A percentile compares a stretch with the other conserved stretches of the same genome.
Evolutionary conservation across 1,284 basidiomycete species (phyloP).

Genomic region (Leccinum subrobustum): DNA sequence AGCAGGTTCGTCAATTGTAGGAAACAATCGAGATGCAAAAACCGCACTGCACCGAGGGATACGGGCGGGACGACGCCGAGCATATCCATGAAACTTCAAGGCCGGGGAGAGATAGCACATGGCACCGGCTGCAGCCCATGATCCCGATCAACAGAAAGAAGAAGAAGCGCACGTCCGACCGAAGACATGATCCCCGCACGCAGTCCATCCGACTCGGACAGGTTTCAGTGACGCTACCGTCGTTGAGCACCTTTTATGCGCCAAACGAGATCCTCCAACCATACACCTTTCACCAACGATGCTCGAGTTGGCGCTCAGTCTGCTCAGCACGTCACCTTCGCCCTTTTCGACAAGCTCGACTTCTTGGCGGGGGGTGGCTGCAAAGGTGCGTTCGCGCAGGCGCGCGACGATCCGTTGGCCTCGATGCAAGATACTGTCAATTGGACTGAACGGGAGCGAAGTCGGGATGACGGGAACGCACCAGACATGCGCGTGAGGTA

Average conservation of each 20-base stretch:
- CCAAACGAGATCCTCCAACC: neutral
- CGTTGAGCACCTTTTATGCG: neutral
- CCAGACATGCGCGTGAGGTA: conserved; percentile 87
- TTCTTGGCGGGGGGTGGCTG: conserved; percentile 87
- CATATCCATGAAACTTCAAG: conserved; percentile 82
- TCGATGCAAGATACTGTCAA: conserved; percentile 14
- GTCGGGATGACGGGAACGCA: conserved; percentile 28
- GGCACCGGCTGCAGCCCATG: conserved; percentile 65
- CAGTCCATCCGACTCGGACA: conserved; percentile 70
- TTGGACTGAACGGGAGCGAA: neutral
- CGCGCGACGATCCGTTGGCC: conserved; percentile 93
- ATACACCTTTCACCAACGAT: conserved; percentile 90
- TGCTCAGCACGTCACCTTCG: conserved; percentile 91
- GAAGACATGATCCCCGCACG: conserved; percentile 86
- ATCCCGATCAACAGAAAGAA: neutral
- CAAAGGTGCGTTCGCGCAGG: conserved; percentile 82
- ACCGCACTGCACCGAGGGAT: conserved; percentile 73
- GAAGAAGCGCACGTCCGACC: conserved; percentile 71
- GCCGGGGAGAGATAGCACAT: conserved; percentile 96
- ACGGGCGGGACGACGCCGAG: conserved; percentile 93
- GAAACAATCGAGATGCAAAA: neutral
- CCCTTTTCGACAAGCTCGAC: conserved; percentile 91
- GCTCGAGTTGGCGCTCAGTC: conserved; percentile 89
- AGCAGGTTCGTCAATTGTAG: neutral
- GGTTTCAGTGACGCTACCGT: conserved; percentile 75